These are phyloP conservation scores for Zygoascus sp. DNA, from an alignment of 1,139 yeast genomes.

Conservation along the genomic window DNA sequence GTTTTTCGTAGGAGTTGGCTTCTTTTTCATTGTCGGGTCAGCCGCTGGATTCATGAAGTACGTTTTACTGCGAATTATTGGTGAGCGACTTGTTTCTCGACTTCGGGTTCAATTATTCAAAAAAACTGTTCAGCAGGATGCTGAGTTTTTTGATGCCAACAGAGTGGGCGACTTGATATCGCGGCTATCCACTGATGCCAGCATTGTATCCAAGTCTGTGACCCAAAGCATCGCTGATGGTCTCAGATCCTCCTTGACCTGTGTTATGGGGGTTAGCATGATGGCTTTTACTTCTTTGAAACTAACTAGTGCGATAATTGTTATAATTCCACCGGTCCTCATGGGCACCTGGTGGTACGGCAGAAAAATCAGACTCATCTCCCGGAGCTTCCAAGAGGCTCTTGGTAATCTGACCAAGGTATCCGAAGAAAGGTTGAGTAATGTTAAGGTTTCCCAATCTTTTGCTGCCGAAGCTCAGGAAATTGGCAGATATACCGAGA, in stretches of 20 bases:
- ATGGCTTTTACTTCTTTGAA: slow-evolving; percentile 85
- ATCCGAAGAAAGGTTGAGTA: slow-evolving; percentile 86
- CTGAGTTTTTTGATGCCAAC: slow-evolving; percentile 87
- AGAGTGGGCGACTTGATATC: slow-evolving; percentile 93
- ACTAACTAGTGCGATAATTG: slow-evolving; percentile 67
- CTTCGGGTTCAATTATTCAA: slow-evolving; percentile 72
- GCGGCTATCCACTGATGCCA: slow-evolving; percentile 82
- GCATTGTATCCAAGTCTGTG: slow-evolving; percentile 78
- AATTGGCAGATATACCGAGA: slow-evolving; percentile 56
- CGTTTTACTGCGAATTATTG: slow-evolving; percentile 65
- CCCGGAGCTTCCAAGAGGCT: slow-evolving; percentile 76
- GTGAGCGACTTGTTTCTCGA: slow-evolving; percentile 83
- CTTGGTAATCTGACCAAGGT: slow-evolving; percentile 84
- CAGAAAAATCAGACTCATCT: slow-evolving; percentile 65
- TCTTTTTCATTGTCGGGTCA: slow-evolving; percentile 64
- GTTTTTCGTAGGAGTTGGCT: slow-evolving; percentile 48
- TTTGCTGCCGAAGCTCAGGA: slow-evolving; percentile 81
- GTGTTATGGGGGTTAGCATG: slow-evolving; percentile 76
- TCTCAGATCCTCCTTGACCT: slow-evolving; percentile 71
- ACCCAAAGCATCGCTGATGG: slow-evolving; percentile 93
- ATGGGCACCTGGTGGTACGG: slow-evolving; percentile 77
- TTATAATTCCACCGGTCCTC: slow-evolving; percentile 77
- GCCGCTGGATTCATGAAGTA: slow-evolving; percentile 77
- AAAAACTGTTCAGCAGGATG: slow-evolving; percentile 77
- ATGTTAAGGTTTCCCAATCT: slow-evolving; percentile 80